phyloP scores from a whole-genome alignment of 345 rosid species.

The Linum tenue region DNA sequence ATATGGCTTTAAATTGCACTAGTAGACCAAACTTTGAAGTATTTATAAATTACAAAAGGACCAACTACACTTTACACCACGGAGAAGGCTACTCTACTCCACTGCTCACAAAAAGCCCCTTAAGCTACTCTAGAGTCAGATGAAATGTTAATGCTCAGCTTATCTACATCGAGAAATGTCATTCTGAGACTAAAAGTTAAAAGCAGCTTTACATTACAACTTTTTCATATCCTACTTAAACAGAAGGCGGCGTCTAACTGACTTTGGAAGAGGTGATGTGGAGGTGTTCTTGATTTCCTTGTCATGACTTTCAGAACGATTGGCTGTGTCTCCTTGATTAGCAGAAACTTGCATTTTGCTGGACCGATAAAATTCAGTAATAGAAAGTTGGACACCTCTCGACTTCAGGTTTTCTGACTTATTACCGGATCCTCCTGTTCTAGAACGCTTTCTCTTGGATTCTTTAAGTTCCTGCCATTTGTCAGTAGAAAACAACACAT shows the following conservation, averaged over 20 bases:
- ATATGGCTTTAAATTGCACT: too few species aligned
- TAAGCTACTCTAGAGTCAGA: too few species aligned
- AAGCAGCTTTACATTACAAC: background rate
- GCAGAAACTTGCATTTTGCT: slow-evolving; percentile 30
- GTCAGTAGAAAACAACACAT: slow-evolving; percentile 14
- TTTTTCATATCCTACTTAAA: slow-evolving; percentile 9
- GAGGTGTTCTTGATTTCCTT: slow-evolving; percentile 43
- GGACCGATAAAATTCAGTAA: slow-evolving; percentile 71
- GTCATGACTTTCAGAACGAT: slow-evolving; percentile 12
- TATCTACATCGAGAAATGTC: background rate
- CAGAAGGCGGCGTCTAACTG: slow-evolving; percentile 44
- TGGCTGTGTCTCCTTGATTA: slow-evolving; percentile 27
- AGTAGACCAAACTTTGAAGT: too few species aligned
- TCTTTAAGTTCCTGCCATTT: slow-evolving; percentile 41
- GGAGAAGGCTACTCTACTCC: too few species aligned
- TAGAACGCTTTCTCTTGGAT: slow-evolving; percentile 31
- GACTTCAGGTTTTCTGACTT: slow-evolving; percentile 32
- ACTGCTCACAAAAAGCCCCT: too few species aligned
- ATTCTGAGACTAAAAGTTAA: background rate
- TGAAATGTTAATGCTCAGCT: too few species aligned
- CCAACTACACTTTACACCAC: too few species aligned
- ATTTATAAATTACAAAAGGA: too few species aligned
- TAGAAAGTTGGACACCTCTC: slow-evolving; percentile 46
- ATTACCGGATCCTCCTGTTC: slow-evolving; percentile 24
- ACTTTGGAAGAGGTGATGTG: slow-evolving; percentile 44